phyloP scores from a whole-genome alignment of 1,284 basidiomycete species.

The Pascua guehoae region DNA sequence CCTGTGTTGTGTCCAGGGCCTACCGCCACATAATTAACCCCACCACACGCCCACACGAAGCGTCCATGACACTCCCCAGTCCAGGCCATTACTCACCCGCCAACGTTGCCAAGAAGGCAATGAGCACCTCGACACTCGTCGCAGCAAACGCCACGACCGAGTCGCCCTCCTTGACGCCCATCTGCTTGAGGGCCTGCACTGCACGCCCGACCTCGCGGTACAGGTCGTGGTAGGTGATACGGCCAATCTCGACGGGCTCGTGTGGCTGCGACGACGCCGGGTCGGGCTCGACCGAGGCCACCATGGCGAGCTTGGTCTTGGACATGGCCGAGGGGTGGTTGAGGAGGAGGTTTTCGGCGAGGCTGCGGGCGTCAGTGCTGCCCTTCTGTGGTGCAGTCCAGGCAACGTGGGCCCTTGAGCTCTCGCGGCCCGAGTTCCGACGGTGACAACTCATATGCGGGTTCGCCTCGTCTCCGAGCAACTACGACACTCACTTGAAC shows the following conservation, averaged over 20 bases:
- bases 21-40: too few relatives aligned
- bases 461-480: not conserved
- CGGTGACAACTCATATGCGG: too few relatives aligned
- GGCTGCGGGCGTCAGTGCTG: slow-evolving; percentile 1
- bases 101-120: slow-evolving; percentile 15
- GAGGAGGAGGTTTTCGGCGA: slow-evolving; percentile 19
- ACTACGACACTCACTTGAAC: slow-evolving; percentile 12
- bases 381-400: too few relatives aligned
- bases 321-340: slow-evolving; percentile 12
- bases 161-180: slow-evolving; percentile 17
- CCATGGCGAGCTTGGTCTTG: slow-evolving; percentile 16
- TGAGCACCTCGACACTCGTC: slow-evolving; percentile 20
- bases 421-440: too few relatives aligned
- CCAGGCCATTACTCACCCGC: not conserved
- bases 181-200: slow-evolving; percentile 13
- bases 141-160: slow-evolving; percentile 17
- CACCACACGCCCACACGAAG: too few relatives aligned
- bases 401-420: too few relatives aligned
- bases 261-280: slow-evolving; percentile 5
- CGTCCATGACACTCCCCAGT: too few relatives aligned
- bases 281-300: slow-evolving; percentile 19
- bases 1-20: too few relatives aligned
- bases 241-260: slow-evolving; percentile 19
- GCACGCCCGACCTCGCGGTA: slow-evolving; percentile 16
- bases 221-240: slow-evolving; percentile 20